Evolutionary conservation across 768 basidiomycete genomes (phyloP).

Genomic region (Pleurotus sapidus): DNA sequence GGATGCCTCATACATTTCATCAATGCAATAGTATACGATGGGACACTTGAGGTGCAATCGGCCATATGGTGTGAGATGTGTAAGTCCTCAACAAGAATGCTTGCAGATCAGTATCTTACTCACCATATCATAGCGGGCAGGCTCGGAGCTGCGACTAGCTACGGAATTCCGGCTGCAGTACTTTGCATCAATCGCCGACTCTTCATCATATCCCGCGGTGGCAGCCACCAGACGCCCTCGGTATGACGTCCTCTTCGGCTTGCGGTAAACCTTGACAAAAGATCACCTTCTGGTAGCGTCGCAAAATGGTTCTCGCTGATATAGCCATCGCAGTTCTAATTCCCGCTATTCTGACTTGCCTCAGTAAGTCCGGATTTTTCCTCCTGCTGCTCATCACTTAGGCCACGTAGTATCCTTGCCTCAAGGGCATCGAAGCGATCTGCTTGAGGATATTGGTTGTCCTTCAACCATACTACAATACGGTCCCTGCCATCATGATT

Average conservation of each 20-base stretch:
- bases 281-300: background rate
- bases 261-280: too few relatives aligned
- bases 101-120: background rate
- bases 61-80: constrained; percentile 5
- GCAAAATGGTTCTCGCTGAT: background rate
- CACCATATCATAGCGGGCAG: background rate
- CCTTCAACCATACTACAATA: constrained; percentile 24
- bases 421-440: constrained; percentile 10
- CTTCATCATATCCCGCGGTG: constrained; percentile 7
- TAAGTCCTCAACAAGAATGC: background rate
- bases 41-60: background rate
- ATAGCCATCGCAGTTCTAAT: constrained; percentile 7
- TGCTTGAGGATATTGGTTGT: constrained; percentile 11
- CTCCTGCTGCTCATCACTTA: background rate
- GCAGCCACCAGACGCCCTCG: background rate
- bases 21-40: constrained; percentile 40
- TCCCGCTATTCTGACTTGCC: background rate
- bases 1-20: constrained; percentile 39
- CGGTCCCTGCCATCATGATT: constrained; percentile 26
- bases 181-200: constrained; percentile 9
- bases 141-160: background rate
- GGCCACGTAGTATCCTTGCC: constrained; percentile 5
- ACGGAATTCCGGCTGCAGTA: constrained; percentile 4
- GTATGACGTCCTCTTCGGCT: background rate
- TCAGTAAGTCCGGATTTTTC: background rate